Evolutionary conservation across 169 alveolate species (phyloP).

Genomic region (Eimeria nieschulzi): DNA sequence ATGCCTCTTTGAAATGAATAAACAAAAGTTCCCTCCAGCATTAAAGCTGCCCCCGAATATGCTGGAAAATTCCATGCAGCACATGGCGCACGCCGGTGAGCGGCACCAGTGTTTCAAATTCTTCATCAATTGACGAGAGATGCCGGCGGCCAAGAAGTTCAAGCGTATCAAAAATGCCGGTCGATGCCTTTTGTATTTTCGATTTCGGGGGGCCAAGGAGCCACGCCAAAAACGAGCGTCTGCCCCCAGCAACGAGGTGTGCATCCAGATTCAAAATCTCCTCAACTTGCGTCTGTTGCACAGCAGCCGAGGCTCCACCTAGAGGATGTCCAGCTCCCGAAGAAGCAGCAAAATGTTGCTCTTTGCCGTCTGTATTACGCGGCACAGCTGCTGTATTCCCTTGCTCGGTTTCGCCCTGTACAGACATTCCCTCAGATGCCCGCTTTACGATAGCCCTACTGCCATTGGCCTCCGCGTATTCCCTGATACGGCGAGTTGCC

Average conservation of each 20-base stretch:
- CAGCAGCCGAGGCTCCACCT: background rate
- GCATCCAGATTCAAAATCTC: background rate
- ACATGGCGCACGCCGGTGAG: conserved; percentile 61
- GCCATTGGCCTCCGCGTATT: background rate
- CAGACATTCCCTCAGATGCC: background rate
- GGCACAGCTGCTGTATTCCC: background rate
- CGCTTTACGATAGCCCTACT: no score
- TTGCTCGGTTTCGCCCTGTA: background rate
- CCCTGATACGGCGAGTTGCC: background rate
- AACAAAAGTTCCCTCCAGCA: no score
- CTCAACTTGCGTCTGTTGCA: background rate
- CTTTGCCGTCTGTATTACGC: background rate
- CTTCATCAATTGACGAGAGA: background rate
- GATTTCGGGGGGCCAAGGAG: background rate
- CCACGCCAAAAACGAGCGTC: conserved; percentile 25
- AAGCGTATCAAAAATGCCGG: background rate
- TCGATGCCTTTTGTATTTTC: background rate
- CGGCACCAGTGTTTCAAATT: conserved; percentile 42
- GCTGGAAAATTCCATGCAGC: conserved; percentile 58
- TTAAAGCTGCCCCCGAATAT: background rate
- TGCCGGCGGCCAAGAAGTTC: conserved; percentile 17
- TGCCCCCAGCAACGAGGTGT: background rate
- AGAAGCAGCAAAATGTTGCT: background rate
- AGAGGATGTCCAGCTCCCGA: background rate
- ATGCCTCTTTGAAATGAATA: no score